Evolutionary conservation across 257 asterid genomes (phyloP).

Genomic region (Fraxinus quadrangulata): DNA sequence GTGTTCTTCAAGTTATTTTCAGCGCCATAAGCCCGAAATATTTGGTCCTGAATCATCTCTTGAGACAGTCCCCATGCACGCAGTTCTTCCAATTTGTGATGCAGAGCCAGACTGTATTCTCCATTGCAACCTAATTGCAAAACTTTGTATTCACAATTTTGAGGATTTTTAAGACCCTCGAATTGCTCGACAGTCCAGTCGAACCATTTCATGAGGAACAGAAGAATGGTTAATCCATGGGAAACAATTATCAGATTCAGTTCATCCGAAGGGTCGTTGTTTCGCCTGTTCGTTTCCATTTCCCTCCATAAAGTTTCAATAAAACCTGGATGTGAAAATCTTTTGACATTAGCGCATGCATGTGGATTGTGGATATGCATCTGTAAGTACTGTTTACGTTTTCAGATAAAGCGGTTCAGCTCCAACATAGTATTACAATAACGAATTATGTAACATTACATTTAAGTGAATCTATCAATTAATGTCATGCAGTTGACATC

Average conservation of each 20-base stretch:
- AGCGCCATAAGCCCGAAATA: slow-evolving; percentile 32
- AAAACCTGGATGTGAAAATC: slow-evolving; percentile 39
- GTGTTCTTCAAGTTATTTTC: neutral
- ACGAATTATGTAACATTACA: too few species aligned
- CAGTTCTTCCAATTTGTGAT: slow-evolving; percentile 45
- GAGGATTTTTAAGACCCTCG: slow-evolving; percentile 51
- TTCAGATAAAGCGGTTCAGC: too few species aligned
- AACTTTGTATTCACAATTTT: slow-evolving; percentile 47
- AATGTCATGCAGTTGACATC: too few species aligned
- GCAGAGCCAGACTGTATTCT: slow-evolving; percentile 60
- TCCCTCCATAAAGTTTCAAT: slow-evolving; percentile 65
- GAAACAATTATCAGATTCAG: slow-evolving; percentile 53
- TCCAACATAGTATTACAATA: too few species aligned
- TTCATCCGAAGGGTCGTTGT: slow-evolving; percentile 22
- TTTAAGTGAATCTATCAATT: too few species aligned
- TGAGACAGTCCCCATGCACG: slow-evolving; percentile 54
- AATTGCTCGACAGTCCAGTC: slow-evolving; percentile 67
- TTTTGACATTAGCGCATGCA: neutral
- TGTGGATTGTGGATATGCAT: neutral
- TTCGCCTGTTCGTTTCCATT: slow-evolving; percentile 42
- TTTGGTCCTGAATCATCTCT: slow-evolving; percentile 60
- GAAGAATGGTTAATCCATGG: slow-evolving; percentile 61
- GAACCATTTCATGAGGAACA: slow-evolving; percentile 74
- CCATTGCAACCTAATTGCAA: slow-evolving; percentile 52
- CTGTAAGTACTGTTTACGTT: too few species aligned